A percentile compares a stretch with the other conserved stretches of the same genome.
Conservation (phyloP, 2,329 filamentous ascomycete genomes). For the Tricladium varicosporioides region DNA sequence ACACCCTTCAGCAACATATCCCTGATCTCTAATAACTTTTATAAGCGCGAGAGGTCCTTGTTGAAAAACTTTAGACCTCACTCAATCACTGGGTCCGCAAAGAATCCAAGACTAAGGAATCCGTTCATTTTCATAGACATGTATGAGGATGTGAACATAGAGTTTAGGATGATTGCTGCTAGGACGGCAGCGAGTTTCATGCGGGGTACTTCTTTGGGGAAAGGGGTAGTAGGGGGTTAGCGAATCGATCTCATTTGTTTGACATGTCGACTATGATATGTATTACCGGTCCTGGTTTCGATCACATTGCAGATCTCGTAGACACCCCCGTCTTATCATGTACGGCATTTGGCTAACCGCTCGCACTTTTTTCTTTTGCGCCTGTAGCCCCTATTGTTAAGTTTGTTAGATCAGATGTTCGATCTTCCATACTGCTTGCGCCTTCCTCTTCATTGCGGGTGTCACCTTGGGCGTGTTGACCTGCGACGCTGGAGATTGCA, state of each 20-base stretch:
- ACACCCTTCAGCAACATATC: constrained; percentile 79
- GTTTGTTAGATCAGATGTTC: constrained; percentile 16
- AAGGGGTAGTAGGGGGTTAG: constrained; percentile 49
- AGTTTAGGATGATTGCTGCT: constrained; percentile 49
- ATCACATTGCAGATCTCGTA: constrained; percentile 21
- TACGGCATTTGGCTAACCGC: constrained; percentile 11
- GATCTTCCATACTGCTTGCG: constrained; percentile 16
- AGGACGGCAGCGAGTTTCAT: constrained; percentile 54
- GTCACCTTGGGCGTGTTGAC: constrained; percentile 19
- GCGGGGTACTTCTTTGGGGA: constrained; percentile 51
- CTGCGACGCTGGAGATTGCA: constrained; percentile 13
- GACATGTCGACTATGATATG: constrained; percentile 46
- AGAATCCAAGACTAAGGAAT: constrained; percentile 70
- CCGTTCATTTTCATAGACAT: constrained; percentile 63
- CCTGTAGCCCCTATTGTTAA: constrained; percentile 15
- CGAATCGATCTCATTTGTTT: constrained; percentile 52
- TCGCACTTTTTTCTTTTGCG: constrained; percentile 8
- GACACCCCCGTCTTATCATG: constrained; percentile 23
- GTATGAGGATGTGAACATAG: constrained; percentile 55
- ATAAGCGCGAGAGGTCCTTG: constrained; percentile 66
- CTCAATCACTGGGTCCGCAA: constrained; percentile 72
- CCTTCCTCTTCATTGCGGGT: constrained; percentile 14
- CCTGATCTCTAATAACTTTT: constrained; percentile 69
- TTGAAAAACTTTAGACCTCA: constrained; percentile 59
- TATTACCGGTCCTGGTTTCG: constrained; percentile 19